Base-by-base conservation (phyloP, 116 monocot species). In the Cymodocea nodosa region DNA sequence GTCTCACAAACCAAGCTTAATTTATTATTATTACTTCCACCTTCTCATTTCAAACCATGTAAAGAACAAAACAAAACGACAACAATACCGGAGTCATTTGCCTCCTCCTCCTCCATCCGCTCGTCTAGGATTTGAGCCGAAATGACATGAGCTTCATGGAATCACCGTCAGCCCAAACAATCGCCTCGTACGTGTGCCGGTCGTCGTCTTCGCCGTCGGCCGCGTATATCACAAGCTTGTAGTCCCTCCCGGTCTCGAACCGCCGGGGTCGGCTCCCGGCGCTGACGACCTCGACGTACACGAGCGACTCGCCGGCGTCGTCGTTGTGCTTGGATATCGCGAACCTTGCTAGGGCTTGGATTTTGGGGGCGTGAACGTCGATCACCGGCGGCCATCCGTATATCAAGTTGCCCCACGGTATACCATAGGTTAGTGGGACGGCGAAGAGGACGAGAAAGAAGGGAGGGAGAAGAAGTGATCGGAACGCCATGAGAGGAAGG, bases 321-420 rank as follows among this genome's bases (percentile, higher is more conserved):
- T 44, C 22, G 68, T 68, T 68, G 56, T 68, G 37, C 68, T 56
- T 56, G 5, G 39, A 10, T 13, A 68, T 18, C 35, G 68, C 68
- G 56, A 68, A 68, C 68, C 56, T 56, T 6, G 68, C 68, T 17
- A 68, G 17, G 12, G 3, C 9, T n/a, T 68, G 68, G 56, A 68
- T 25, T 19, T 36, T 68, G 2, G 54, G 56, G 22, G 30, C 68
- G 20, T 54, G 15, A 5, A 56, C 18, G 56, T 40, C 39, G 9
- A 17, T 56, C 16, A 68, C 18, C 39, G 68, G 68, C 2, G 54
- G 54, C 68, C 68, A 68, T 4, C 56, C 55, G 51, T 52, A 16
- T 12, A 66, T 2, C 16, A 66, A 24, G 25, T 51, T 52, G 24
- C 3, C 51, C 66, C 66, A 66, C 5, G 51, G 66, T 9, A 66